phyloP scores from a whole-genome alignment of 108 stramenopile genomes.

The Cyclotella atomus region DNA sequence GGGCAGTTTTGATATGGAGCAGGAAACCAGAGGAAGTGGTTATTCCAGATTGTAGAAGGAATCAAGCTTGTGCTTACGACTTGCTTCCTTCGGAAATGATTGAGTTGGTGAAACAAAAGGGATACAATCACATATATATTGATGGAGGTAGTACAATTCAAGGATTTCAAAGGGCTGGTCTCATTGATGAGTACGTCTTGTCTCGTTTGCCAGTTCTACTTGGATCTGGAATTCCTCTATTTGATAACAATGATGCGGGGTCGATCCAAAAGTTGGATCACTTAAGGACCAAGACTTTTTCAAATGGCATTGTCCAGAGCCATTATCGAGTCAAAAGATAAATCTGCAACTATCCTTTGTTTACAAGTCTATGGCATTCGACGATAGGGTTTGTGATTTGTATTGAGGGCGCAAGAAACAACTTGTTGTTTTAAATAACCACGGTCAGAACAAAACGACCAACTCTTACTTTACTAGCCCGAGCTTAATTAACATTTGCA shows the following conservation, averaged over 20 bases:
- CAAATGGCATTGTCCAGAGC: conserved; percentile 44
- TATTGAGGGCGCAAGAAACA: too few relatives aligned
- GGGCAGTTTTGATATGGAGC: conserved; percentile 45
- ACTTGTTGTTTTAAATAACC: too few relatives aligned
- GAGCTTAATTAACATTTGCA: not conserved
- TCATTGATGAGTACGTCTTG: conserved; percentile 45
- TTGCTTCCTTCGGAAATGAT: conserved; percentile 29
- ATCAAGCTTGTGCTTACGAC: conserved; percentile 13
- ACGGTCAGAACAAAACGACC: not conserved
- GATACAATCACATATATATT: conserved; percentile 43
- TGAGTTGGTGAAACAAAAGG: conserved; percentile 33
- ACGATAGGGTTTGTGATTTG: too few relatives aligned
- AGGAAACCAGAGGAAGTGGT: conserved; percentile 24
- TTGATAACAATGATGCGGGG: conserved; percentile 8
- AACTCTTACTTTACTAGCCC: not conserved
- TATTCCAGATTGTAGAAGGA: conserved; percentile 31
- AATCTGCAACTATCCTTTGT: not conserved
- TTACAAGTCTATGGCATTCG: too few relatives aligned
- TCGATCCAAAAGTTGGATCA: conserved; percentile 21
- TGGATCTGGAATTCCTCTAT: conserved; percentile 55
- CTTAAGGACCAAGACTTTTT: conserved; percentile 30
- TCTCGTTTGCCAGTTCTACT: conserved; percentile 55
- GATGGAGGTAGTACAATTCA: conserved; percentile 56
- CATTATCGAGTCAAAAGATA: conserved; percentile 18
- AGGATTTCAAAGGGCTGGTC: conserved; percentile 38